These are phyloP conservation scores for Phytophthora idaei DNA, from an alignment of 352 stramenopile genomes.

Conservation along the genomic window DNA sequence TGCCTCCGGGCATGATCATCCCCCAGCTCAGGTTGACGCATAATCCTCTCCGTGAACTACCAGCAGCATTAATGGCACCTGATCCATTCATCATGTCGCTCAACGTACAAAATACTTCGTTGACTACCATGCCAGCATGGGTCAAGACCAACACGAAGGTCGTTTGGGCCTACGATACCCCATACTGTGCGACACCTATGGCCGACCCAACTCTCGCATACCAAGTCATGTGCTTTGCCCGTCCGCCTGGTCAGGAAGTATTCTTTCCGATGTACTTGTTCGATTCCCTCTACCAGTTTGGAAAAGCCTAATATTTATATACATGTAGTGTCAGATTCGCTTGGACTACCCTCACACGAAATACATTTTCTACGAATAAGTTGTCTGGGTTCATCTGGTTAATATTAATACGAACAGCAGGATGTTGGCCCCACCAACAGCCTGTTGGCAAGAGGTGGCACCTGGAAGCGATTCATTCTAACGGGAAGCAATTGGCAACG, in stretches of 20 bases:
- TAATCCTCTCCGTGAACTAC: constrained; percentile 24
- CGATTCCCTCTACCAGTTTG: background rate
- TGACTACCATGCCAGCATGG: constrained; percentile 19
- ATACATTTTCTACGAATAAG: background rate
- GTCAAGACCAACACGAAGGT: constrained; percentile 27
- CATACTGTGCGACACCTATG: constrained; percentile 17
- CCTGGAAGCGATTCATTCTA: no score
- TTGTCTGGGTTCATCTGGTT: no score
- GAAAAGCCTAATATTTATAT: background rate
- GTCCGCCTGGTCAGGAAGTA: background rate
- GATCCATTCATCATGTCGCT: constrained; percentile 26
- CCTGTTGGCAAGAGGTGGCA: no score
- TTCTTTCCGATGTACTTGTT: constrained; percentile 9
- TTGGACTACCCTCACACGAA: no score
- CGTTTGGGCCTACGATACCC: constrained; percentile 18
- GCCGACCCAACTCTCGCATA: constrained; percentile 17
- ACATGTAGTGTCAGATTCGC: no score
- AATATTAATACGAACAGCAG: no score
- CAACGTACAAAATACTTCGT: constrained; percentile 17
- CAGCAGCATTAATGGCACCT: constrained; percentile 15
- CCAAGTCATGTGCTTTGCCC: constrained; percentile 28
- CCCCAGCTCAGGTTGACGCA: constrained; percentile 15
- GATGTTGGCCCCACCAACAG: no score
- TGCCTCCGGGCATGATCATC: constrained; percentile 29
- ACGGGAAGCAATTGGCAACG: no score